Base-by-base conservation (phyloP, 129 eudicot species). In the Silybum marianum region DNA sequence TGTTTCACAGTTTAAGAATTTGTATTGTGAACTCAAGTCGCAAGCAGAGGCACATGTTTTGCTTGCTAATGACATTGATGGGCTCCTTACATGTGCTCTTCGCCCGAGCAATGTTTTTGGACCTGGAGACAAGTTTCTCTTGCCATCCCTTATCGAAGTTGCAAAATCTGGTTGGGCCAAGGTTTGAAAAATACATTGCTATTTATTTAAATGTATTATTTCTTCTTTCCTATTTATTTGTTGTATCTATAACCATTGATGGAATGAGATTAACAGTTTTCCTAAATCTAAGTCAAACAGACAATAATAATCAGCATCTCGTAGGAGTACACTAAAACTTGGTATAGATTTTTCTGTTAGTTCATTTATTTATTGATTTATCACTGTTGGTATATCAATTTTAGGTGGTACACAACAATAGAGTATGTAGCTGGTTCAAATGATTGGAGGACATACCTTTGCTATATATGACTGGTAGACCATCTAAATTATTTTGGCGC, bases 1-100 rank as follows among this genome's bases (percentile, higher is more conserved):
- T 74, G 62, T 84, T 26, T 74, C 79, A 40, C 90, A 92, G 98
- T 89, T 85, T 80, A 85, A 82, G 85, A 85, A 85, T 83, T 80
- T 89, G 86, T 83, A 87, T 70, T 79, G 83, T 84, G 96, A 92
- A 85, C 88, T 94, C 24, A 95, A 86, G 78, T 90, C 98, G 78
- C 96, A 95, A 85, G 98, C 96, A 60, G 98, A 95, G 84, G 96
- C 96, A 22, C 88, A 88, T 74, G 82, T 92, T 72, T 81, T 95
- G 76, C 74, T 81, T 74, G 87, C 97, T 66, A 95, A 89, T 74
- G 88, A 88, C 80, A 66, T 86, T 72, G 88, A 90, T 86, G 98
- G 97, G 77, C 97, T 95, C 66, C 75, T 95, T 74, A 92, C 98
- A 26, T 95, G 98, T 44, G 91, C 82, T 23, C 82, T 95, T 85